Evolutionary conservation across 179 eudicot genomes (phyloP).

Genomic region (Silene vulgaris): DNA sequence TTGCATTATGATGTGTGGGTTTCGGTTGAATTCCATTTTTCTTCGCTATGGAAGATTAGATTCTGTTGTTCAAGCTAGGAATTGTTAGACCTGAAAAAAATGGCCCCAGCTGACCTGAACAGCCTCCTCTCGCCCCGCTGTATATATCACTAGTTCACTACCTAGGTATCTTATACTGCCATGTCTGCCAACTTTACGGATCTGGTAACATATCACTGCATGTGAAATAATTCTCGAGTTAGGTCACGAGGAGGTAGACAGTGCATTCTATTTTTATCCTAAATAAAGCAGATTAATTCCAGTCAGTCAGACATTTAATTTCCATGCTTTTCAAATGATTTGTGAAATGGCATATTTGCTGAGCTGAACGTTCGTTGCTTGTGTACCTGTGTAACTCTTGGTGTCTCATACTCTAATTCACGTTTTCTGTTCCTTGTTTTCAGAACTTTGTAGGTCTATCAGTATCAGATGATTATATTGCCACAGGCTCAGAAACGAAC

Average conservation of each 20-base stretch:
- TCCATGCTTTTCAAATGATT: not conserved
- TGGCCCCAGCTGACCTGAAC: not conserved
- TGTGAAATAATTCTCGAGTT: too few species aligned
- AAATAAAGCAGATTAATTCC: not conserved
- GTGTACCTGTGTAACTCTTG: not conserved
- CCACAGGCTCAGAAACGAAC: slow-evolving; percentile 93
- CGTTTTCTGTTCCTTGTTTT: slow-evolving; percentile 17
- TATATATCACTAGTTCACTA: not conserved
- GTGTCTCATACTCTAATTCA: not conserved
- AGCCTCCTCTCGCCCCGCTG: not conserved
- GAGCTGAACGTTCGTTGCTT: not conserved
- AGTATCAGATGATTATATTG: slow-evolving; percentile 81
- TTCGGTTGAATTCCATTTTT: too few species aligned
- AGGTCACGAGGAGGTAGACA: not conserved
- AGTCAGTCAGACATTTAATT: not conserved
- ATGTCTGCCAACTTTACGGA: not conserved
- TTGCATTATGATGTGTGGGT: too few species aligned
- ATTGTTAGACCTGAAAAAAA: too few species aligned
- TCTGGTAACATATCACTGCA: not conserved
- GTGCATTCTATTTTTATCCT: not conserved
- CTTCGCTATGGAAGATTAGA: too few species aligned
- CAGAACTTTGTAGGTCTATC: slow-evolving; percentile 95
- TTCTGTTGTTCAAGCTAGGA: too few species aligned
- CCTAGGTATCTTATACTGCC: not conserved
- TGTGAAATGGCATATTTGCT: not conserved